Conservation (phyloP, 2,329 filamentous ascomycete genomes). For the Mycosphaerella arachidis region DNA sequence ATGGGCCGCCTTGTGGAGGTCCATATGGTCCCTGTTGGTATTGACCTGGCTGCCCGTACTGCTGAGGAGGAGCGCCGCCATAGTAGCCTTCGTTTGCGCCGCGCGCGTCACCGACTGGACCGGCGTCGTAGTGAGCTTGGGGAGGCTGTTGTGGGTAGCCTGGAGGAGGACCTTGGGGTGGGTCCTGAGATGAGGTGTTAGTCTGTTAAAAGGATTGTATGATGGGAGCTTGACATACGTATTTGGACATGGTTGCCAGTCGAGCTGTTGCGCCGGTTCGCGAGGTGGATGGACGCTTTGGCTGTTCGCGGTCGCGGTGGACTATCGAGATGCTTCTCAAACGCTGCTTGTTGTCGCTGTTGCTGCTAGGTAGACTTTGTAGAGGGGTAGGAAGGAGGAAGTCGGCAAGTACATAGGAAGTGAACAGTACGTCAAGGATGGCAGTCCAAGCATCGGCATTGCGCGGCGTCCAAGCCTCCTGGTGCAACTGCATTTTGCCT, state of each 20-base stretch:
- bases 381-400: background rate
- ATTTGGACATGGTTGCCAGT: conserved; percentile 2
- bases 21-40: conserved; percentile 6
- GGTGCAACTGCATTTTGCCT: background rate
- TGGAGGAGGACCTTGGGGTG: conserved; percentile 22
- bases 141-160: conserved; percentile 24
- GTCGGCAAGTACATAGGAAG: background rate
- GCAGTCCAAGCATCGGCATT: background rate
- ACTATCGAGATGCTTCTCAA: background rate
- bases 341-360: background rate
- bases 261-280: background rate
- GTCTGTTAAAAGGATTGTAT: background rate
- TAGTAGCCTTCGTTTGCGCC: conserved; percentile 18
- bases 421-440: background rate
- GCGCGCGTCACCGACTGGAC: conserved; percentile 15
- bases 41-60: conserved; percentile 17
- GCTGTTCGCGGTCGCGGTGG: too few relatives aligned
- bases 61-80: conserved; percentile 15
- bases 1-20: conserved; percentile 30
- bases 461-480: background rate
- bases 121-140: conserved; percentile 21
- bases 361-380: background rate
- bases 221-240: background rate
- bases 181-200: conserved; percentile 9
- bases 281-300: too few relatives aligned